Conservation (phyloP, 2,329 filamentous ascomycete genomes). For the Colletotrichum liaoningense region DNA sequence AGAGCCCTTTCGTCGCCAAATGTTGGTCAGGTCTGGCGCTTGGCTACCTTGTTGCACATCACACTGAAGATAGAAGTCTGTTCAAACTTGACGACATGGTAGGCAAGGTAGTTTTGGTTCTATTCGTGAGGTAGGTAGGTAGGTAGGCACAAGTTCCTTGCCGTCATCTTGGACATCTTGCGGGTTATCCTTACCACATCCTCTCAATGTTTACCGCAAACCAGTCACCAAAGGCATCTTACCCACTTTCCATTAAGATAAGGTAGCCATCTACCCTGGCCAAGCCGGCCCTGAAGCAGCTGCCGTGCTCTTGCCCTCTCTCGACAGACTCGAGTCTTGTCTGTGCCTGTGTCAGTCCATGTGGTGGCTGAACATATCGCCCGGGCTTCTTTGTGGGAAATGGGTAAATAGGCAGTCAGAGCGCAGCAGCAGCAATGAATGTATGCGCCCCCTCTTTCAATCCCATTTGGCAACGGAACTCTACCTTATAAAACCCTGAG, state of each 20-base stretch:
- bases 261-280: neutral
- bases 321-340: neutral
- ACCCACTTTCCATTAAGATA: neutral
- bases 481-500: constrained; percentile 4
- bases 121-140: too few relatives aligned
- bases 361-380: constrained; percentile 5
- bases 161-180: neutral
- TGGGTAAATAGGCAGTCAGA: neutral
- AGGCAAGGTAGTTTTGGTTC: too few relatives aligned
- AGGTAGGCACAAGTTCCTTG: neutral
- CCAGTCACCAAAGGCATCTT: neutral
- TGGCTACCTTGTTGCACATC: neutral
- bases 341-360: constrained; percentile 3
- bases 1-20: neutral
- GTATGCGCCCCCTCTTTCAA: neutral
- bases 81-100: too few relatives aligned
- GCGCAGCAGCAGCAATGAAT: constrained; percentile 8
- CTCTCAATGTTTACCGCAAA: neutral
- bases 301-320: neutral
- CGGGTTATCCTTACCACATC: neutral
- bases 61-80: neutral
- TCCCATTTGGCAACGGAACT: neutral
- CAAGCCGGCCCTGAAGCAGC: neutral
- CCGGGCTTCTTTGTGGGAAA: neutral
- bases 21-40: neutral